Conservation (phyloP, 192 early-diverging fungal genomes). For the Hyaloraphidium curvatum region DNA sequence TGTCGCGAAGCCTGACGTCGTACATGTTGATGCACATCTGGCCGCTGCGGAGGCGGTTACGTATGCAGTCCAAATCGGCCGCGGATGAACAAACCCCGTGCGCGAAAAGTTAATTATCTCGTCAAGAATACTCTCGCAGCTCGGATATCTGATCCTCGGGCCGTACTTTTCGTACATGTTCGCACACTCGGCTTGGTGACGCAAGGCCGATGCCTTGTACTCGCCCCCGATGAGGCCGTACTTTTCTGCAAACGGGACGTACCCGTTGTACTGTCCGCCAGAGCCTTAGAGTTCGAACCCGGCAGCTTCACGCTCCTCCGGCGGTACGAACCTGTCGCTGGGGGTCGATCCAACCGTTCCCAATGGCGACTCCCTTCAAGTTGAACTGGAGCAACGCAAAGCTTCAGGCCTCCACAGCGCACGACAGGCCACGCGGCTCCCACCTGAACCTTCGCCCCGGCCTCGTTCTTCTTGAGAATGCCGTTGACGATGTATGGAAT, state of each 20-base stretch:
- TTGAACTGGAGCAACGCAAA: slow-evolving; percentile 14
- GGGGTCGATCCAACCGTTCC: slow-evolving; percentile 46
- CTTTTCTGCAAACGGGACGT: slow-evolving; percentile 15
- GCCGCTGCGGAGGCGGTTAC: background rate
- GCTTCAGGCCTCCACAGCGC: background rate
- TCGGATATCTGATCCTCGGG: background rate
- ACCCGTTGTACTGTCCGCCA: slow-evolving; percentile 20
- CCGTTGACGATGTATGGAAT: slow-evolving; percentile 33
- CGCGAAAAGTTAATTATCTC: no score
- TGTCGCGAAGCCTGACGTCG: slow-evolving; percentile 25
- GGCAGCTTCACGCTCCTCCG: background rate
- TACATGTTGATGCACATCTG: slow-evolving; percentile 31
- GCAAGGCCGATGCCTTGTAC: slow-evolving; percentile 12
- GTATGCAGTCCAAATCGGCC: background rate
- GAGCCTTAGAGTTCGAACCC: background rate
- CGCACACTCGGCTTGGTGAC: slow-evolving; percentile 8
- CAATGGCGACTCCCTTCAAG: slow-evolving; percentile 33
- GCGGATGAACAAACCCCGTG: background rate
- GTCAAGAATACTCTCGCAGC: no score
- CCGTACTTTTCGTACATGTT: slow-evolving; percentile 14
- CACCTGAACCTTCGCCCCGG: no score
- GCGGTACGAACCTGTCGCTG: slow-evolving; percentile 21
- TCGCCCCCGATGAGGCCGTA: slow-evolving; percentile 11
- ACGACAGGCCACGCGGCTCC: background rate
- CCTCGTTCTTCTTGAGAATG: slow-evolving; percentile 15